Evolutionary conservation across 805 yeast species (phyloP).

Genomic region (Wickerhamiella slavikovae): DNA sequence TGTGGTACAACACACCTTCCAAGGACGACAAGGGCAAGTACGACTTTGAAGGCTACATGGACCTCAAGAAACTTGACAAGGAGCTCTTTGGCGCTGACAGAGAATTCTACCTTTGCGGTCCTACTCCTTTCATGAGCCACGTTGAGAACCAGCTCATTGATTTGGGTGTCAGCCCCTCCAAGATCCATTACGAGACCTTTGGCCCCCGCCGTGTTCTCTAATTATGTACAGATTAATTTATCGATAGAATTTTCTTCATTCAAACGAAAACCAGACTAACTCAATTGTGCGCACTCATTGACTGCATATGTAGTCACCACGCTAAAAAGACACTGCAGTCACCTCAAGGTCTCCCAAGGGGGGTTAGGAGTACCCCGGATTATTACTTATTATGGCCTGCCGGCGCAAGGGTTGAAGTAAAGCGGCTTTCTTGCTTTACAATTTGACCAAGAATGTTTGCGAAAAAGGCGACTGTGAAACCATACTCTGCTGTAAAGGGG

Average conservation of each 20-base stretch:
- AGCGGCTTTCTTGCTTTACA: neutral
- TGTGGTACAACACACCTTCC: slow-evolving; percentile 5
- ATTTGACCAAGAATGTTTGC: slow-evolving; percentile 9
- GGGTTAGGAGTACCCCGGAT: no score
- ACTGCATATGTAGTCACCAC: no score
- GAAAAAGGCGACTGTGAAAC: slow-evolving; percentile 27
- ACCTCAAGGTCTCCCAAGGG: no score
- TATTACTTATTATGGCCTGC: no score
- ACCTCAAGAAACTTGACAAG: slow-evolving; percentile 3
- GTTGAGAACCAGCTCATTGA: slow-evolving; percentile 3
- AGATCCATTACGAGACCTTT: slow-evolving; percentile 9
- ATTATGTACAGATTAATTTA: no score
- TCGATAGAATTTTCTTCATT: no score
- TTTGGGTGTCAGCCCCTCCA: slow-evolving; percentile 5
- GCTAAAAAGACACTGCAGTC: no score
- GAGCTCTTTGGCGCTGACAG: slow-evolving; percentile 1
- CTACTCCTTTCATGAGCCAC: slow-evolving; percentile 9
- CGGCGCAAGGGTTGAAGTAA: neutral
- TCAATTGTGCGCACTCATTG: no score
- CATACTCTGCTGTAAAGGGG: slow-evolving; percentile 58
- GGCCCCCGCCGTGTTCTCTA: no score
- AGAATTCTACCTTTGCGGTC: slow-evolving; percentile 9
- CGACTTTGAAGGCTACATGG: slow-evolving; percentile 2
- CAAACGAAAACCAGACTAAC: no score
- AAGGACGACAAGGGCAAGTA: slow-evolving; percentile 2